Evolutionary conservation across 495 filamentous ascomycete genomes (phyloP).

Genomic region (Parmelia sp.): DNA sequence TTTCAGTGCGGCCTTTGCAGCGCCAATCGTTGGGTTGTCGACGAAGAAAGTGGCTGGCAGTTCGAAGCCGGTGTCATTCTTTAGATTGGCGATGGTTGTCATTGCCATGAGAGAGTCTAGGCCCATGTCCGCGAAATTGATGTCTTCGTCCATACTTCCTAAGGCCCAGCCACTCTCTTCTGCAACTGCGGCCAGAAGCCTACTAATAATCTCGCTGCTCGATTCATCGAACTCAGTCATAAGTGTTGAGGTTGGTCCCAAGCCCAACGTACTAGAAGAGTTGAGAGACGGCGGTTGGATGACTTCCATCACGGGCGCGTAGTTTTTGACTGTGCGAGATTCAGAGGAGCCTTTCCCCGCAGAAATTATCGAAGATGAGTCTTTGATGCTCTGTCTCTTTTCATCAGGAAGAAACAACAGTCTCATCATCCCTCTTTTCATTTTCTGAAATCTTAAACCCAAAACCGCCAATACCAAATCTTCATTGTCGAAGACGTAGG

Average conservation of each 20-base stretch:
- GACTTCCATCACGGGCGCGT: slow-evolving; percentile 8
- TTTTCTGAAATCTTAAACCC: slow-evolving; percentile 48
- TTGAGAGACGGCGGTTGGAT: slow-evolving; percentile 5
- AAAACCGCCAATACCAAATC: slow-evolving; percentile 38
- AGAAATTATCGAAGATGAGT: slow-evolving; percentile 6
- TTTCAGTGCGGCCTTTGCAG: slow-evolving; percentile 36
- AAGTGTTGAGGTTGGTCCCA: slow-evolving; percentile 11
- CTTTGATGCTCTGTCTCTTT: slow-evolving; percentile 10
- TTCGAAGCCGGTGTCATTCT: slow-evolving; percentile 31
- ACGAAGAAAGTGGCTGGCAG: slow-evolving; percentile 30
- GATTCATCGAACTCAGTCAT: slow-evolving; percentile 4
- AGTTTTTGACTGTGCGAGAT: slow-evolving; percentile 6
- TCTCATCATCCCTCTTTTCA: slow-evolving; percentile 48
- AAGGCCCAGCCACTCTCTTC: slow-evolving; percentile 5
- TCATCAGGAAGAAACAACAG: slow-evolving; percentile 3
- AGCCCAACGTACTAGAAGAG: slow-evolving; percentile 9
- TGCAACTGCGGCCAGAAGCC: slow-evolving; percentile 3
- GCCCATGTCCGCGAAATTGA: slow-evolving; percentile 11
- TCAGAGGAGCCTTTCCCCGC: background rate
- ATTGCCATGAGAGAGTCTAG: slow-evolving; percentile 17
- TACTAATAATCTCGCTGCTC: slow-evolving; percentile 4
- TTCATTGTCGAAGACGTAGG: slow-evolving; percentile 51
- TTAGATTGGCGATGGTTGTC: background rate
- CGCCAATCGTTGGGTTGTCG: slow-evolving; percentile 33
- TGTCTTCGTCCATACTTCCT: slow-evolving; percentile 6